phyloP scores from a whole-genome alignment of 805 yeast species.

The Yarrowia deformans region DNA sequence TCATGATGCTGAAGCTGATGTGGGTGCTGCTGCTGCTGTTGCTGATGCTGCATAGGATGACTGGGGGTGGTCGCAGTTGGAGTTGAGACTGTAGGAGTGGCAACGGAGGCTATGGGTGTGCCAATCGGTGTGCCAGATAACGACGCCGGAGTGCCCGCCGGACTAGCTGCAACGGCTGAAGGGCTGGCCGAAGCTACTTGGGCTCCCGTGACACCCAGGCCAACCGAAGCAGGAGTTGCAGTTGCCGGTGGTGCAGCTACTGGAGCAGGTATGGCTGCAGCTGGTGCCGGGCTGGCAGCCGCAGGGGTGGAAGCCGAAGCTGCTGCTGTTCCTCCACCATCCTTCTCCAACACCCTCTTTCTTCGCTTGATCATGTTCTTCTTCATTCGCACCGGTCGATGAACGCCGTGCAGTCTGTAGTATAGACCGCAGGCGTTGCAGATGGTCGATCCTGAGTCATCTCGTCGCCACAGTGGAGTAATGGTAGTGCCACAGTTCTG shows the following conservation, averaged over 20 bases:
- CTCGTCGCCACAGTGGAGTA: constrained; percentile 88
- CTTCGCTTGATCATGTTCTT: constrained; percentile 76
- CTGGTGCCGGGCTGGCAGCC: not conserved
- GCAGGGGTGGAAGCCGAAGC: constrained; percentile 5
- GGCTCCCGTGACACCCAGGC: not conserved
- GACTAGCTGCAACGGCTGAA: not conserved
- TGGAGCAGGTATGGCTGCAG: not conserved
- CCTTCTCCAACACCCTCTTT: constrained; percentile 56
- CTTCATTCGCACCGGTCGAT: constrained; percentile 79
- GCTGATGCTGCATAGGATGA: constrained; percentile 13
- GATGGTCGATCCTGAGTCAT: constrained; percentile 79
- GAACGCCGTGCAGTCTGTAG: constrained; percentile 74
- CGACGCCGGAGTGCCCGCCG: constrained; percentile 7
- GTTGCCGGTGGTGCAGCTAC: not conserved
- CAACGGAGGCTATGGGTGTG: not conserved
- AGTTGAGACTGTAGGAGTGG: not conserved
- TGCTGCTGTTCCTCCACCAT: constrained; percentile 40
- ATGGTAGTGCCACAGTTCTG: constrained; percentile 84
- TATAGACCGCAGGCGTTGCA: constrained; percentile 89
- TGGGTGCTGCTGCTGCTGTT: not conserved
- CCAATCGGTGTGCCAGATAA: constrained; percentile 9
- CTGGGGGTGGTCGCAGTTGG: not conserved
- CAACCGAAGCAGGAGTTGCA: not conserved
- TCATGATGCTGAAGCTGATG: constrained; percentile 2
- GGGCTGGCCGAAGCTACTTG: not conserved